Conservation (phyloP, 495 filamentous ascomycete genomes). For the Choiromyces venosus region DNA sequence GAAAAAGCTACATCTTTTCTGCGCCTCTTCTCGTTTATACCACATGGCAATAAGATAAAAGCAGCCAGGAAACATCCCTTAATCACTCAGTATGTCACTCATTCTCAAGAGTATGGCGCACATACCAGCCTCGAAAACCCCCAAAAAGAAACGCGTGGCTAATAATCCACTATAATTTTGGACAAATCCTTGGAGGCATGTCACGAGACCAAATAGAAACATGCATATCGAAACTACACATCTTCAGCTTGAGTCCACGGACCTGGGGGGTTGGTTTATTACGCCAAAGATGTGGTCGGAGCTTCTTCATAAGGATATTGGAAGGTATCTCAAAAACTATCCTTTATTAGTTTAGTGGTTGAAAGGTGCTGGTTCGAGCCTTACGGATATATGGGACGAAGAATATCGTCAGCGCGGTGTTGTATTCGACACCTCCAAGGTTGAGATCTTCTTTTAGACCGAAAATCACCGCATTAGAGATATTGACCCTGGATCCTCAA, state of each 20-base stretch:
- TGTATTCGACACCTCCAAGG: conserved; percentile 61
- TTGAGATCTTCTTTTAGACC: conserved; percentile 60
- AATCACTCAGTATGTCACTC: conserved; percentile 6
- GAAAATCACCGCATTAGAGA: conserved; percentile 55
- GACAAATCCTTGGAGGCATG: conserved; percentile 73
- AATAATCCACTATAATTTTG: conserved; percentile 72
- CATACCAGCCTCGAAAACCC: conserved; percentile 83
- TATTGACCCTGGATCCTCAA: conserved; percentile 13
- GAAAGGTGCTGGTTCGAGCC: conserved; percentile 40
- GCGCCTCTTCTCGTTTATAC: conserved; percentile 82
- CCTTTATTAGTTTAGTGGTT: conserved; percentile 2
- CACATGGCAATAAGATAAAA: conserved; percentile 77
- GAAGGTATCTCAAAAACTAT: conserved; percentile 62
- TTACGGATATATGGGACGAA: conserved; percentile 86
- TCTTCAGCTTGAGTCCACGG: background rate
- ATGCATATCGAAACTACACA: conserved; percentile 56
- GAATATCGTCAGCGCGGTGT: conserved; percentile 78
- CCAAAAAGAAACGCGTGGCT: conserved; percentile 78
- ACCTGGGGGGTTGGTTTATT: conserved; percentile 1
- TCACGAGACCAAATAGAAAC: conserved; percentile 73
- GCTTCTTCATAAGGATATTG: conserved; percentile 76
- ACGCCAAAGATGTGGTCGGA: conserved; percentile 77
- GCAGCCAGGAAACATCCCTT: conserved; percentile 48
- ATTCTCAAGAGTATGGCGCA: conserved; percentile 48
- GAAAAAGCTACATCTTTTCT: conserved; percentile 85